Evolutionary conservation across 1,284 basidiomycete species (phyloP), one percentile per base, ranked within the genome.

Genomic region (Marasmius tenuissimus): DNA sequence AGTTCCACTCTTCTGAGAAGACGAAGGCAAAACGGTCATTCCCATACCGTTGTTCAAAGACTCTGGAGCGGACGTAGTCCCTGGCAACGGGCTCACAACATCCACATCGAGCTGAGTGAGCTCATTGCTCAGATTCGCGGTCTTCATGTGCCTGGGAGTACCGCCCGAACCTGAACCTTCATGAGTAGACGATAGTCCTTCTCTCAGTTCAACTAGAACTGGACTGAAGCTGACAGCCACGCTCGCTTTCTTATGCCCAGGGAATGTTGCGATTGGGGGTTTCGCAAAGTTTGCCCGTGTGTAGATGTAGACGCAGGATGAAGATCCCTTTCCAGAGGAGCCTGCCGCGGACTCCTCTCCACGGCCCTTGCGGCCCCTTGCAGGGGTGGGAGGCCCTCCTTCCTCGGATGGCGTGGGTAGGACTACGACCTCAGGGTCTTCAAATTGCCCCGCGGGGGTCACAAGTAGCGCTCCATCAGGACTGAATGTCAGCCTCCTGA

Each of bases 401-500:
- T 72, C 57, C 61, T 59, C 68, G 33, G 72, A 64, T 65, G 74
- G 75, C 3, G 77, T 73, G 0, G 76, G 60, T 60, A 74, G 74
- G 55, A 83, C 75, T 60, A 85, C 68, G 61, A 89, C 83, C 48
- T 89, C 83, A 12, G 93, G 92, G 73, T 97, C 94, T 71, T 97
- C 95, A 70, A 97, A 98, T 71, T 97, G 92, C 0, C 97, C 97
- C 1, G 96, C 96, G 0, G 97, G 97, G 0, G 97, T 98, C 66
- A 98, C 81, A 20, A 99, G 82, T 54, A 99, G 79, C 9, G 89
- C 93, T 0, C 97, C 97, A 72, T 99, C 97, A 1, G 97, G 94
- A 62, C 94, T 96, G 77, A 98, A 99, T 4, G 90, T 90, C 59
- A 99, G 79, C 34, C 97, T 85, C 35, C 97, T 84, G 83, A 98